A percentile compares a stretch with the other conserved stretches of the same genome.
Evolutionary conservation across 495 filamentous ascomycete species (phyloP).

Genomic region (Hyphodiscus hymeniophilus): DNA sequence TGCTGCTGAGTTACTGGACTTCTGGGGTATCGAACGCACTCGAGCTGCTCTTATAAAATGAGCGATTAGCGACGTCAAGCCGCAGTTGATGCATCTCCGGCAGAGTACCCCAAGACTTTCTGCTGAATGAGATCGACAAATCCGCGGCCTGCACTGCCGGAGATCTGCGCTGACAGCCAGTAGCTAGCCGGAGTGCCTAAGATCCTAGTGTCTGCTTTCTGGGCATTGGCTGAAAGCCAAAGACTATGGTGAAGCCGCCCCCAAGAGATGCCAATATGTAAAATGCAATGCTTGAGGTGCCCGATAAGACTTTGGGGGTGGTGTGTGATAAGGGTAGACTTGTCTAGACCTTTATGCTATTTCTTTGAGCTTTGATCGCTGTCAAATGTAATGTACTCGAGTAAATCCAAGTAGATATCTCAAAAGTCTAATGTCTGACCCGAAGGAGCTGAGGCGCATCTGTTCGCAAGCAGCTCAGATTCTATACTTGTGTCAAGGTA

Average conservation of each 20-base stretch:
- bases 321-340: too few species aligned
- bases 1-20: neutral
- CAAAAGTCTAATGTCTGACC: too few species aligned
- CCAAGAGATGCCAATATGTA: neutral
- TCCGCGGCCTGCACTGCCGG: neutral
- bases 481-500: too few species aligned
- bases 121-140: neutral
- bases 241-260: neutral
- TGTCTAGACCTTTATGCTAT: too few species aligned
- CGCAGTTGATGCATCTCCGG: neutral
- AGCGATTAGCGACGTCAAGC: neutral
- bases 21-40: neutral
- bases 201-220: neutral
- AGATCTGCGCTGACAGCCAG: neutral
- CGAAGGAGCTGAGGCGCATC: too few species aligned
- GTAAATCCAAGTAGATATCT: too few species aligned
- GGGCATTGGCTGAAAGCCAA: neutral
- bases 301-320: neutral
- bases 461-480: too few species aligned
- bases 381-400: too few species aligned
- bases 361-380: too few species aligned
- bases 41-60: neutral
- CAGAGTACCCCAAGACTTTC: neutral
- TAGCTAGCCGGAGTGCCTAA: neutral
- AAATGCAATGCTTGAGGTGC: neutral